A percentile compares a stretch with the other conserved stretches of the same genome.
Evolutionary conservation across 805 yeast species (phyloP).

Genomic region (Wickerhamiella australiensis): DNA sequence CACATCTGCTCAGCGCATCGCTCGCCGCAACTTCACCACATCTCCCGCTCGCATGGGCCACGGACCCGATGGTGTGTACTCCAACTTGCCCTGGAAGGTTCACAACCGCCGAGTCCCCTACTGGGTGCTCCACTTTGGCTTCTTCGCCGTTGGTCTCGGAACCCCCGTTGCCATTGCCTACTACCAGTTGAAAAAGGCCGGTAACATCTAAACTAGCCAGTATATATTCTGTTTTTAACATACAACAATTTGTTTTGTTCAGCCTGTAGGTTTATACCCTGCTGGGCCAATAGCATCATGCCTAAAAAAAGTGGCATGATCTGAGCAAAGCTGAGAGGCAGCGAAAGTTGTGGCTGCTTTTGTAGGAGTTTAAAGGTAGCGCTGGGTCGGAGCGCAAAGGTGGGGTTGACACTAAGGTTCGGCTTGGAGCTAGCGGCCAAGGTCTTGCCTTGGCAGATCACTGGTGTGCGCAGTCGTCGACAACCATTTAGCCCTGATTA

Average conservation of each 20-base stretch:
- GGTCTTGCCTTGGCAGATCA: too few species aligned
- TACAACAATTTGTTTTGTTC: background rate
- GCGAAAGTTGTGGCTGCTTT: background rate
- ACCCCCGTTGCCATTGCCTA: constrained; percentile 68
- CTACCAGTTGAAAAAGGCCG: constrained; percentile 83
- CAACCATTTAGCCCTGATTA: too few species aligned
- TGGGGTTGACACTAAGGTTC: too few species aligned
- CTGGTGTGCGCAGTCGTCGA: too few species aligned
- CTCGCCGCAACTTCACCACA: constrained; percentile 21
- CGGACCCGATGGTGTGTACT: constrained; percentile 73
- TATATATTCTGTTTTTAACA: background rate
- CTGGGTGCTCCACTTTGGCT: constrained; percentile 69
- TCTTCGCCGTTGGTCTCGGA: constrained; percentile 52
- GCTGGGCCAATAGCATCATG: background rate
- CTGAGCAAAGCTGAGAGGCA: background rate
- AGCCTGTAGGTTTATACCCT: background rate
- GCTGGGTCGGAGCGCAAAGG: too few species aligned
- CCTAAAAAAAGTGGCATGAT: background rate
- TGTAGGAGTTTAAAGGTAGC: too few species aligned
- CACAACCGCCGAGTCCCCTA: constrained; percentile 87
- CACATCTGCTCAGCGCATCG: constrained; percentile 11
- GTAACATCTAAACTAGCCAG: constrained; percentile 29
- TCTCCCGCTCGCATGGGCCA: constrained; percentile 29
- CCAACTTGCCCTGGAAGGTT: constrained; percentile 88
- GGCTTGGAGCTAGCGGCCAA: too few species aligned